phyloP scores from a whole-genome alignment of 495 filamentous ascomycete species.

The Aspergillus saccharolyticus region DNA sequence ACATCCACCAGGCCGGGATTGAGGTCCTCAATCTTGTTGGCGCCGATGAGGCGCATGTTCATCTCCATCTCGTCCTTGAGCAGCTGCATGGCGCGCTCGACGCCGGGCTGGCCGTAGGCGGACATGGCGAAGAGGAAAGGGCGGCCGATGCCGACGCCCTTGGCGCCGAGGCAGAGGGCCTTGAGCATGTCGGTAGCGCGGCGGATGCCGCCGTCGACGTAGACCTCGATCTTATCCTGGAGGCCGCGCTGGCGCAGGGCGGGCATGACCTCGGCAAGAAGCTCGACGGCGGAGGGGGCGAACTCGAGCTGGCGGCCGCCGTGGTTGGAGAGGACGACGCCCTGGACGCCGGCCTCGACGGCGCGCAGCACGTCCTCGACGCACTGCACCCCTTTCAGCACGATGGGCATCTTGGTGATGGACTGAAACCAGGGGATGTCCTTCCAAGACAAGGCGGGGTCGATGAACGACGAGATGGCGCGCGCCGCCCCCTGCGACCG shows the following conservation, averaged over 20 bases:
- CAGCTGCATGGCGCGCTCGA: conserved; percentile 88
- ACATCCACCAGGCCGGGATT: conserved; percentile 75
- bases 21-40: conserved; percentile 65
- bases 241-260: conserved; percentile 76
- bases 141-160: conserved; percentile 87
- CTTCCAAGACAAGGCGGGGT: conserved; percentile 83
- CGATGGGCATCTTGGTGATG: conserved; percentile 94
- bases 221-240: conserved; percentile 84
- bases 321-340: conserved; percentile 95
- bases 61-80: conserved; percentile 99
- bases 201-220: conserved; percentile 83
- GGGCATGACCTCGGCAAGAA: conserved; percentile 95
- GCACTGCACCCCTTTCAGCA: conserved; percentile 94
- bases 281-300: conserved; percentile 82
- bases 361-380: conserved; percentile 91
- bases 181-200: conserved; percentile 94
- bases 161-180: conserved; percentile 88
- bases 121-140: conserved; percentile 97
- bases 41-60: conserved; percentile 94
- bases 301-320: conserved; percentile 96
- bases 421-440: conserved; percentile 92
- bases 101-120: conserved; percentile 81
- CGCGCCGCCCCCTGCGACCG: conserved; percentile 86
- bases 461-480: conserved; percentile 92
- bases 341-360: conserved; percentile 76